Evolutionary conservation across 2,329 filamentous ascomycete species (phyloP), one percentile per base, ranked within the genome.

Genomic region (Colletotrichum magnum): DNA sequence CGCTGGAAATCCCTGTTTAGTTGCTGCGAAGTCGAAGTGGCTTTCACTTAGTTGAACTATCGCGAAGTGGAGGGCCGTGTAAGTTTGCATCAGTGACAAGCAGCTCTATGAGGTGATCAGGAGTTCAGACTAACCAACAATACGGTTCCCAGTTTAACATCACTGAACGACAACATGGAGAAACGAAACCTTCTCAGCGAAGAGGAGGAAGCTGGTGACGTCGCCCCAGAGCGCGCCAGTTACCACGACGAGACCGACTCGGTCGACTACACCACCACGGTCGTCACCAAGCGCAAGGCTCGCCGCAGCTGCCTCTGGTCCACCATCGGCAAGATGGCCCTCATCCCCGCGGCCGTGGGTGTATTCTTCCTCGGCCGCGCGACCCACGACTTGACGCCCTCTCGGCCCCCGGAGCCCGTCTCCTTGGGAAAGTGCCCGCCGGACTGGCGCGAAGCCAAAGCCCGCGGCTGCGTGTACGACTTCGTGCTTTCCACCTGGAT

Each of bases 371-470:
- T 67, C 2, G 64, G 64, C 1, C 58, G 64, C 2, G 52, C 43
- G 9, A 67, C 36, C 28, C 58, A 52, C 58, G 64, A 62, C 43
- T 51, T 62, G 58, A 32, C 58, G 5, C 51, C 64, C 0, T 43
- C 58, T 2, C 24, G 58, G n/a, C 41, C 43, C 3, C 51, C 64
- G 2, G 64, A 67, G 43, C 64, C 64, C 9, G 36, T 67, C 2
- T 67, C 64, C 5, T 32, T 67, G 6, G 64, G 64, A 2, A 62
- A 62, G 10, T 67, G 64, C 36, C 50, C 64, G 1, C 64, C 64
- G 0, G 64, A 67, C 6, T 67, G 64, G 64, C 28, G 48, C 13
- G 76, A 80, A 2, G 78, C 73, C 13, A 79, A 76, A 1, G 83
- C 59, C 15, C 65, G 65, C 3, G 60, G 60, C 9, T 68, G 65